A percentile compares a stretch with the other conserved stretches of the same genome.
Conservation (phyloP, 1,139 yeast species). For the Diutina ranongensis region DNA sequence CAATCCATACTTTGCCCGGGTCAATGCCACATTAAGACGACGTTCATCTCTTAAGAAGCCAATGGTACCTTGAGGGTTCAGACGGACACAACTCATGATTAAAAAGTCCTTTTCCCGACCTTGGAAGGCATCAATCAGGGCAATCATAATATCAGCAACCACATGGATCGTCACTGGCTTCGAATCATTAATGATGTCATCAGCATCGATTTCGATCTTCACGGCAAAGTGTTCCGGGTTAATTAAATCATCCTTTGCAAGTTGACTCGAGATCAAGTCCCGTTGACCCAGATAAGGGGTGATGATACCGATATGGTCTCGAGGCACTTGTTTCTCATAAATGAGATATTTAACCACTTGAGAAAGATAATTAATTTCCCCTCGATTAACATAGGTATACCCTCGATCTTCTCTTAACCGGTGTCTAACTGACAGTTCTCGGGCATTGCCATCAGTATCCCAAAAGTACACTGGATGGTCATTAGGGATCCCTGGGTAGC, state of each 20-base stretch:
- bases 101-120: constrained; percentile 54
- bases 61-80: constrained; percentile 36
- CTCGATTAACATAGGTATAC: constrained; percentile 39
- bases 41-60: constrained; percentile 50
- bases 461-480: constrained; percentile 40
- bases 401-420: constrained; percentile 38
- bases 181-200: constrained; percentile 37
- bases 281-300: constrained; percentile 70
- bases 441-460: constrained; percentile 32
- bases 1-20: constrained; percentile 50
- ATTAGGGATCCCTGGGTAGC: constrained; percentile 23
- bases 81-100: constrained; percentile 50
- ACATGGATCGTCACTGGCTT: constrained; percentile 47
- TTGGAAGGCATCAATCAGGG: constrained; percentile 59
- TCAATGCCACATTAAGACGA: constrained; percentile 50
- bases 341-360: constrained; percentile 38
- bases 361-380: constrained; percentile 38
- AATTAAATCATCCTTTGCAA: constrained; percentile 39
- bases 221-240: constrained; percentile 44
- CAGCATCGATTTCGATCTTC: constrained; percentile 42
- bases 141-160: constrained; percentile 56
- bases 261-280: constrained; percentile 40
- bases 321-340: constrained; percentile 39
- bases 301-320: constrained; percentile 48
- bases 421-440: constrained; percentile 35